phyloP scores from a whole-genome alignment of 768 basidiomycete genomes.

The Thelephora ganbajun region DNA sequence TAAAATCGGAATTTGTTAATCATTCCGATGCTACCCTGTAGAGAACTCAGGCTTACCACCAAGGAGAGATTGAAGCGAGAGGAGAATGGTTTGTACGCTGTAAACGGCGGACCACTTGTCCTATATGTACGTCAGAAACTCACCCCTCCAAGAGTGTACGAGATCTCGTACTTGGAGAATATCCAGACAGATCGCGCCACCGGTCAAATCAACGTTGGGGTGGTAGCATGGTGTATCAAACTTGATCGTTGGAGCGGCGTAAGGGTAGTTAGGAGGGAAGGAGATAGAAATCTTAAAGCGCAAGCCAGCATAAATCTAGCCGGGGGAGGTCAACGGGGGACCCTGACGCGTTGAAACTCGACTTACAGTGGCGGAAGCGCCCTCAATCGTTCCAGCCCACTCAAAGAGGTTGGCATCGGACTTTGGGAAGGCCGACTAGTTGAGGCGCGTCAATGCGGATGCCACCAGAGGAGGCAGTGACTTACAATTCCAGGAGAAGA shows the following conservation, averaged over 20 bases:
- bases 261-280: constrained; percentile 84
- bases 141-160: neutral
- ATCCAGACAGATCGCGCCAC: constrained; percentile 74
- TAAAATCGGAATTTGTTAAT: constrained; percentile 15
- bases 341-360: constrained; percentile 1
- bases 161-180: constrained; percentile 57
- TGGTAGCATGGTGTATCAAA: constrained; percentile 88
- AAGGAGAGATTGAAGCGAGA: constrained; percentile 78
- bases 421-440: constrained; percentile 80
- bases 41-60: constrained; percentile 37
- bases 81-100: constrained; percentile 78
- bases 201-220: constrained; percentile 73
- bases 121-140: constrained; percentile 19
- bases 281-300: constrained; percentile 73
- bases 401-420: constrained; percentile 79
- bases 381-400: constrained; percentile 84
- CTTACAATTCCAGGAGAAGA: constrained; percentile 73
- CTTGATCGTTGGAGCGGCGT: constrained; percentile 70
- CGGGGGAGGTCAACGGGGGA: constrained; percentile 4
- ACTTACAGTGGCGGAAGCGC: constrained; percentile 60
- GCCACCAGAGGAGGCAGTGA: neutral
- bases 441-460: neutral
- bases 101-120: constrained; percentile 93
- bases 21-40: neutral
- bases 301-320: constrained; percentile 63